These are phyloP conservation scores for Eutypa lata DNA, from an alignment of 2,329 filamentous ascomycete genomes.

Conservation along the genomic window DNA sequence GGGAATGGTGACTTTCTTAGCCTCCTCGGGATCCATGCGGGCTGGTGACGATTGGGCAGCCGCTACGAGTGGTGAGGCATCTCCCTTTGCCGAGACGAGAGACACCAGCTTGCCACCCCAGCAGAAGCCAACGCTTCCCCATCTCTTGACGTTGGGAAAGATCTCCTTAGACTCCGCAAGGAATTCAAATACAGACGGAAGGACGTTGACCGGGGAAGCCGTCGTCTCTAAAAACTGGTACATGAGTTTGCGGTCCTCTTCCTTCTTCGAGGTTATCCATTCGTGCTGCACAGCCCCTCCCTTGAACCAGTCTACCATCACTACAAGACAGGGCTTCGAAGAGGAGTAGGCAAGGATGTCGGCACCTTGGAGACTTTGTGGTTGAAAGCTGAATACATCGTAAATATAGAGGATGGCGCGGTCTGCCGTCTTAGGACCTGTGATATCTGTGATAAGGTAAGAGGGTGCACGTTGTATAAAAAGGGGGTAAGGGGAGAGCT, in stretches of 20 bases:
- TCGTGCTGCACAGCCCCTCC: not conserved
- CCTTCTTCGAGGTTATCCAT: not conserved
- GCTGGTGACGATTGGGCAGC: not conserved
- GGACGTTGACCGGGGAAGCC: not conserved
- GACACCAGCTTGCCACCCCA: slow-evolving; percentile 1
- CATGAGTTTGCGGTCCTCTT: not conserved
- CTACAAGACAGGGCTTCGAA: not conserved
- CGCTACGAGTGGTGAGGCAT: not conserved
- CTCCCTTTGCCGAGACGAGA: not conserved
- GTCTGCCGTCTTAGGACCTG: not conserved
- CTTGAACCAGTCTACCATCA: not conserved
- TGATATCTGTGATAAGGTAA: not conserved
- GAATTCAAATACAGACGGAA: not conserved
- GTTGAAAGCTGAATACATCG: not conserved
- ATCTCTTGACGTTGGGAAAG: not conserved
- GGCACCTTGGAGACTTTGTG: not conserved
- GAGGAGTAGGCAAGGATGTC: not conserved
- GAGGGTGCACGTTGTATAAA: not conserved
- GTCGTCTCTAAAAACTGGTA: not conserved
- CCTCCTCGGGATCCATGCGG: not conserved
- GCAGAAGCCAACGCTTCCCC: not conserved
- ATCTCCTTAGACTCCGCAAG: not conserved
- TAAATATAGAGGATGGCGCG: slow-evolving; percentile 1
- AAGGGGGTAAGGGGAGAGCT: not conserved
- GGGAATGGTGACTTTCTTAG: not conserved